Percentiles rank a stretch among this genome's conserved stretches.
phyloP scores from a whole-genome alignment of 768 basidiomycete genomes.

The Mycena haematopus region DNA sequence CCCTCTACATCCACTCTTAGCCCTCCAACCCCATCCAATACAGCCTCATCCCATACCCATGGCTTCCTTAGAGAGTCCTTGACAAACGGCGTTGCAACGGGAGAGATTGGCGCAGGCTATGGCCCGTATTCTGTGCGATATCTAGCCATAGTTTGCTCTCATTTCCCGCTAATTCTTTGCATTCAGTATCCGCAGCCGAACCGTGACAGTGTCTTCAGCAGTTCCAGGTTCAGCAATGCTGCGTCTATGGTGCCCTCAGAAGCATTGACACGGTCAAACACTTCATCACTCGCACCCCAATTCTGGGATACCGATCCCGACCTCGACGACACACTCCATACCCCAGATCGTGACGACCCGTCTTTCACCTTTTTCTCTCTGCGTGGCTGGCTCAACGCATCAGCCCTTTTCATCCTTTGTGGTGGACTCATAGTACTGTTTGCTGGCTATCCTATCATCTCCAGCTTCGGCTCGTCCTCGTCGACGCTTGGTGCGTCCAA shows the following conservation, averaged over 20 bases:
- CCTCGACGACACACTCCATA: slow-evolving; percentile 73
- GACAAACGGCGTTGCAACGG: slow-evolving; percentile 60
- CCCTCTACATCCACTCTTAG: slow-evolving; percentile 19
- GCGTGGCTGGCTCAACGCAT: slow-evolving; percentile 68
- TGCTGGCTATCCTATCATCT: slow-evolving; percentile 73
- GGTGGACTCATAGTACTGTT: slow-evolving; percentile 67
- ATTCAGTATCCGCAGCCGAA: slow-evolving; percentile 46
- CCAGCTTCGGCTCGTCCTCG: neutral
- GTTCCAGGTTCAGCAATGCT: slow-evolving; percentile 28
- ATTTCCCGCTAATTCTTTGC: neutral
- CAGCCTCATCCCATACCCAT: slow-evolving; percentile 14
- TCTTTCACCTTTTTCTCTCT: slow-evolving; percentile 62
- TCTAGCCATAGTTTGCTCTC: neutral
- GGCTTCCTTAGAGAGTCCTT: slow-evolving; percentile 34
- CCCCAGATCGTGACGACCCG: slow-evolving; percentile 50
- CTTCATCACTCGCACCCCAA: slow-evolving; percentile 49
- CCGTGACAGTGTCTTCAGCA: slow-evolving; percentile 21
- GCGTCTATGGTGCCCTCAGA: slow-evolving; percentile 8
- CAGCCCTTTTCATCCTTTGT: slow-evolving; percentile 61
- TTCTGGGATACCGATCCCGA: slow-evolving; percentile 68
- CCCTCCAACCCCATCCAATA: neutral
- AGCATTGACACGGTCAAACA: slow-evolving; percentile 31
- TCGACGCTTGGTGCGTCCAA: slow-evolving; percentile 60
- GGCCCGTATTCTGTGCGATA: slow-evolving; percentile 62
- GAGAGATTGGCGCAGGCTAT: slow-evolving; percentile 59